Evolutionary conservation across 352 stramenopile species (phyloP).

Genomic region (Pythium sukuiense): DNA sequence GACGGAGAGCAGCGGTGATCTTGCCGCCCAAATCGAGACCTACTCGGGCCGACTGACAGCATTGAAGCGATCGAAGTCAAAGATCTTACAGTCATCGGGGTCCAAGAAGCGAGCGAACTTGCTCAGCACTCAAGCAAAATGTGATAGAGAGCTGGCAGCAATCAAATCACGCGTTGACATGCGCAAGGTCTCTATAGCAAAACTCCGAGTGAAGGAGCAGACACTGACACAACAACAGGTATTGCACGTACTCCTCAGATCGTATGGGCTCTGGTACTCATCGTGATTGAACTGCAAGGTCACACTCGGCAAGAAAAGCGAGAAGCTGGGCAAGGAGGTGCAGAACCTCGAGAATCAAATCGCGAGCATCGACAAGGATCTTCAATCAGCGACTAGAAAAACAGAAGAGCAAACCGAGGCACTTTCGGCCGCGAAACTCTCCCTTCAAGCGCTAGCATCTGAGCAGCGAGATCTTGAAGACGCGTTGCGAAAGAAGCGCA

Average conservation of each 20-base stretch:
- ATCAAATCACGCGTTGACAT: neutral
- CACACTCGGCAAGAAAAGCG: neutral
- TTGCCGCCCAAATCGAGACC: neutral
- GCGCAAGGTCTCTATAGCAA: neutral
- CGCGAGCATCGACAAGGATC: neutral
- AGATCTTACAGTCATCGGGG: neutral
- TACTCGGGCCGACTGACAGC: neutral
- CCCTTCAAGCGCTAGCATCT: neutral
- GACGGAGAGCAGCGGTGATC: neutral
- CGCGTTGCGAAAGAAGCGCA: neutral
- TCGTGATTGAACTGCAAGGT: neutral
- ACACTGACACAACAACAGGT: neutral
- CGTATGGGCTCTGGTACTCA: neutral
- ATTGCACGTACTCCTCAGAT: neutral
- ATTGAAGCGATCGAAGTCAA: neutral
- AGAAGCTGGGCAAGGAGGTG: neutral
- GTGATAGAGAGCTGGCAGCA: neutral
- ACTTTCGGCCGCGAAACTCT: neutral
- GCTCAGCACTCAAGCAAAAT: neutral
- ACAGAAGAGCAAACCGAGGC: neutral
- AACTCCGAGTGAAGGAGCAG: neutral
- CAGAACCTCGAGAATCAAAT: neutral
- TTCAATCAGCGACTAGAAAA: neutral
- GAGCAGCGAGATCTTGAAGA: slow-evolving; percentile 2
- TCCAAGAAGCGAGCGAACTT: neutral